Conservation (phyloP, 768 basidiomycete genomes). For the Amyloporia xantha region DNA sequence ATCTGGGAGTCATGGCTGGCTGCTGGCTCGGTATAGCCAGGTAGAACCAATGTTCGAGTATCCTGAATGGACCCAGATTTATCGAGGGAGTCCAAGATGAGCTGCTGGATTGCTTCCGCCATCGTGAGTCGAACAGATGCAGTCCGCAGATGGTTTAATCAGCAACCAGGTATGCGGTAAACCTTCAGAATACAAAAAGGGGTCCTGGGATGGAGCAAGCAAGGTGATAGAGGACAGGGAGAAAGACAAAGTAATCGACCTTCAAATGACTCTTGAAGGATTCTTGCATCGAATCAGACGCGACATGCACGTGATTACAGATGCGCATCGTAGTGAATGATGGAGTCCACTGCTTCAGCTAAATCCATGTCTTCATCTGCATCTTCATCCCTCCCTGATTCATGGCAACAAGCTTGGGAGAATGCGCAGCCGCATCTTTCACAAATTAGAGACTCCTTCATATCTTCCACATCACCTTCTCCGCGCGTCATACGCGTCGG, state of each 20-base stretch:
- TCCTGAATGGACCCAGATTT: slow-evolving; percentile 50
- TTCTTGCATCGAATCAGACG: no score
- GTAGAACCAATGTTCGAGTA: slow-evolving; percentile 60
- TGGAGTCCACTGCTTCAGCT: no score
- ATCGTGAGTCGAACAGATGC: slow-evolving; percentile 30
- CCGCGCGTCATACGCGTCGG: slow-evolving; percentile 72
- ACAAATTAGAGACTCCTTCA: slow-evolving; percentile 38
- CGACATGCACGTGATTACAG: no score
- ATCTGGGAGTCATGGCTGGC: slow-evolving; percentile 73
- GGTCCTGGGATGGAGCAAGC: not conserved
- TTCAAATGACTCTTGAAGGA: no score
- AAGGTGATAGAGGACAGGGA: not conserved
- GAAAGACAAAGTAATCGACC: not conserved
- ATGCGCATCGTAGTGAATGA: no score
- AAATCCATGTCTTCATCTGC: slow-evolving; percentile 13
- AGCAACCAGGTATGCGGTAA: not conserved
- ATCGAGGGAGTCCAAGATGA: slow-evolving; percentile 70
- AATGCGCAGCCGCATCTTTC: slow-evolving; percentile 48
- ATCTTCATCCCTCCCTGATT: slow-evolving; percentile 9
- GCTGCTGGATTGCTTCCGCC: slow-evolving; percentile 76
- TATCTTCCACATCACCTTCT: slow-evolving; percentile 22
- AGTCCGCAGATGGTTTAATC: not conserved
- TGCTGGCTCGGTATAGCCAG: slow-evolving; percentile 53
- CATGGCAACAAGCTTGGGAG: slow-evolving; percentile 63
- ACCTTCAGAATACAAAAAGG: not conserved